Evolutionary conservation across 1,284 basidiomycete species (phyloP).

Genomic region (Austroboletus niveus): DNA sequence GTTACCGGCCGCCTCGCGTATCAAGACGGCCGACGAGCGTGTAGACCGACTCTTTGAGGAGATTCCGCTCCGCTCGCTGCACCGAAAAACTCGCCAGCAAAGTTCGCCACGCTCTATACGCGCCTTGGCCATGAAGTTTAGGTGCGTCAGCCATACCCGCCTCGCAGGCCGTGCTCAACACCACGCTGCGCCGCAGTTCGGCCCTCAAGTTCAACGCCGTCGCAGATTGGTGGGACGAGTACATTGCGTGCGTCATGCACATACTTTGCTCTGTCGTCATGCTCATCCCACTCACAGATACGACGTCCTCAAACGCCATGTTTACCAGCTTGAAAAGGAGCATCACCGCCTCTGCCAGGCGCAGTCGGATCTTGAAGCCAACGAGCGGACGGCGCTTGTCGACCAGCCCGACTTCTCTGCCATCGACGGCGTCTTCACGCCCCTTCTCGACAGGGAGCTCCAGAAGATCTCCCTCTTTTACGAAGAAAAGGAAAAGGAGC

Average conservation of each 20-base stretch:
- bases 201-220: slow-evolving; percentile 93
- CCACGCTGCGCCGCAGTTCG: slow-evolving; percentile 39
- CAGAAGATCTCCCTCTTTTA: slow-evolving; percentile 86
- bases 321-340: slow-evolving; percentile 81
- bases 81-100: neutral
- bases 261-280: neutral
- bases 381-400: slow-evolving; percentile 58
- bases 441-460: slow-evolving; percentile 81
- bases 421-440: slow-evolving; percentile 63
- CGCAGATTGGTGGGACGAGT: slow-evolving; percentile 93
- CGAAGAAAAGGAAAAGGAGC: slow-evolving; percentile 69
- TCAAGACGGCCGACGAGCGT: neutral
- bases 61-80: slow-evolving; percentile 23
- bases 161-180: neutral
- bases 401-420: slow-evolving; percentile 31
- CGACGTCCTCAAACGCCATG: slow-evolving; percentile 82
- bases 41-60: slow-evolving; percentile 17
- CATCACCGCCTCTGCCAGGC: slow-evolving; percentile 44
- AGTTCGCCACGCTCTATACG: slow-evolving; percentile 12
- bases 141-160: slow-evolving; percentile 32
- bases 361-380: slow-evolving; percentile 63
- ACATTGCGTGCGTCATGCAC: slow-evolving; percentile 66
- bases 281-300: slow-evolving; percentile 48
- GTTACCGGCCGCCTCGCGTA: slow-evolving; percentile 5
- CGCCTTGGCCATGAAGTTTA: slow-evolving; percentile 59